Evolutionary conservation across 306 rosid species (phyloP).

Genomic region (Trichosanthes cucumerina): DNA sequence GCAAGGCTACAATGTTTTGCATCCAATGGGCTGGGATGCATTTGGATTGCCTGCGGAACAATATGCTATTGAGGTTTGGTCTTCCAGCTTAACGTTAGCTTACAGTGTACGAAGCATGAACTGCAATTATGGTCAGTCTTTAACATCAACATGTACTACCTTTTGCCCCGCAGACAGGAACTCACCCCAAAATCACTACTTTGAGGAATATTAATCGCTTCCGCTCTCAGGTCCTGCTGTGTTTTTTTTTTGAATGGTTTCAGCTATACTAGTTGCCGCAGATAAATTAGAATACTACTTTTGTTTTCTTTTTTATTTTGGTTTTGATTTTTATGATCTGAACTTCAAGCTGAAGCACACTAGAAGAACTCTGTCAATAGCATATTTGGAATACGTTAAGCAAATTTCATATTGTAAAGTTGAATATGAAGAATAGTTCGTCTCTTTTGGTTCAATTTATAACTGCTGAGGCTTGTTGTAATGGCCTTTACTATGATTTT

Average conservation of each 20-base stretch:
- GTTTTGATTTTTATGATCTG: not conserved
- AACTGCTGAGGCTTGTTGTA: not conserved
- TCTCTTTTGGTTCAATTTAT: not conserved
- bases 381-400: not conserved
- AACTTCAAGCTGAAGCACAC: not conserved
- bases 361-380: not conserved
- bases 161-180: constrained; percentile 66
- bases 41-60: constrained; percentile 99
- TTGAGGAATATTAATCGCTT: constrained; percentile 69
- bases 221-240: constrained; percentile 65
- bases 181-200: constrained; percentile 88
- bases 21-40: constrained; percentile 99
- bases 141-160: not conserved
- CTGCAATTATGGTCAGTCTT: not conserved
- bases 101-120: not conserved
- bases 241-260: not conserved
- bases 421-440: not conserved
- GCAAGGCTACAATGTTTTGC: constrained; percentile 85
- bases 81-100: constrained; percentile 14
- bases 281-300: not conserved
- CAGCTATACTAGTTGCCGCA: not conserved
- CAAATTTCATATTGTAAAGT: not conserved
- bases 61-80: constrained; percentile 75
- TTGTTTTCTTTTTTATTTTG: not conserved
- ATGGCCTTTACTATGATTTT: not conserved